These are phyloP conservation scores for Bimuria novae-zelandiae DNA, from an alignment of 2,329 filamentous ascomycete genomes.

Conservation along the genomic window DNA sequence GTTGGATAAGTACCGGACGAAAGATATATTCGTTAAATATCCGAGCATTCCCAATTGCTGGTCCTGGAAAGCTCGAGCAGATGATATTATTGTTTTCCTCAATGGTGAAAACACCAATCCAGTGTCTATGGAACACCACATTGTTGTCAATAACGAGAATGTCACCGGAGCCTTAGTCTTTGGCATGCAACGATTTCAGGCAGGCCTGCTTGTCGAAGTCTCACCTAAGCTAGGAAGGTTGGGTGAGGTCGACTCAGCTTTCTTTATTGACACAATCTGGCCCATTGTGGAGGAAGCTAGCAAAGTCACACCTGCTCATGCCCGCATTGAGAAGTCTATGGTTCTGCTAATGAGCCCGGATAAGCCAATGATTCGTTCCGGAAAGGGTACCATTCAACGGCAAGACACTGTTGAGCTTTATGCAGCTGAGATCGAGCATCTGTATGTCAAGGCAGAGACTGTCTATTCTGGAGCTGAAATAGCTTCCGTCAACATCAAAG, in stretches of 20 bases:
- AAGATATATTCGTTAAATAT: slow-evolving; percentile 14
- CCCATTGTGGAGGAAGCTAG: slow-evolving; percentile 52
- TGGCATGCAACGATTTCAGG: slow-evolving; percentile 30
- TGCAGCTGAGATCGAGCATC: slow-evolving; percentile 50
- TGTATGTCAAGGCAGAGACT: slow-evolving; percentile 35
- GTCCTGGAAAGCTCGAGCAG: slow-evolving; percentile 9
- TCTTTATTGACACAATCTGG: slow-evolving; percentile 52
- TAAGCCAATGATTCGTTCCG: slow-evolving; percentile 51
- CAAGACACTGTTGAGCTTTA: slow-evolving; percentile 48
- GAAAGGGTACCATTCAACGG: slow-evolving; percentile 53
- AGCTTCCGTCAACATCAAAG: slow-evolving; percentile 10
- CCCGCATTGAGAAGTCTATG: slow-evolving; percentile 48
- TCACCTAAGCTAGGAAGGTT: slow-evolving; percentile 2
- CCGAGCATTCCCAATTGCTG: slow-evolving; percentile 13
- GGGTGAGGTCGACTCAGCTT: slow-evolving; percentile 6
- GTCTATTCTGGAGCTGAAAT: slow-evolving; percentile 1
- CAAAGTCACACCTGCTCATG: slow-evolving; percentile 45
- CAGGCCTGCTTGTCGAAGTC: slow-evolving; percentile 33
- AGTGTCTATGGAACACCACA: slow-evolving; percentile 9
- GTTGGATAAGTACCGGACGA: slow-evolving; percentile 11
- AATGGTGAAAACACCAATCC: slow-evolving; percentile 20
- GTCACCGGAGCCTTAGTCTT: slow-evolving; percentile 29
- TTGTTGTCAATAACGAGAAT: neutral
- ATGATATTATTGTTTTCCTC: slow-evolving; percentile 18
- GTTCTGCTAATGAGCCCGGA: slow-evolving; percentile 48